These are phyloP conservation scores for Sarocladiaceae sp. DNA, from an alignment of 2,329 filamentous ascomycete genomes.

Conservation along the genomic window DNA sequence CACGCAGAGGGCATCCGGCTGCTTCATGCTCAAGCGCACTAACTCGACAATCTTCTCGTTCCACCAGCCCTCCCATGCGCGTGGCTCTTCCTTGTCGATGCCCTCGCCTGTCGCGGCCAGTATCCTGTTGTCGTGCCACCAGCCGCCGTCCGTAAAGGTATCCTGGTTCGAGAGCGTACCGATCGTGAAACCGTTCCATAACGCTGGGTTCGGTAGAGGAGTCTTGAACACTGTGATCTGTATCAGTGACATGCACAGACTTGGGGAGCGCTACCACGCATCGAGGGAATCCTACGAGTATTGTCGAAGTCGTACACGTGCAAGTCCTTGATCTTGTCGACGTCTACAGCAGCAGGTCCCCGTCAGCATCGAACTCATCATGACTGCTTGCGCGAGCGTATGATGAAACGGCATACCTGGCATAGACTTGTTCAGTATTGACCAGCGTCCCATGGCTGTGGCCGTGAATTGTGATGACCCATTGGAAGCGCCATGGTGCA, in stretches of 20 bases:
- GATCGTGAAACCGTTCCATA: constrained; percentile 78
- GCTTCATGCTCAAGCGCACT: constrained; percentile 71
- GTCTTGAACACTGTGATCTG: constrained; percentile 70
- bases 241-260: not conserved
- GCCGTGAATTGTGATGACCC: constrained; percentile 44
- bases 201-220: constrained; percentile 77
- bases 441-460: constrained; percentile 79
- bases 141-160: constrained; percentile 75
- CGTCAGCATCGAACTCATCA: not conserved
- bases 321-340: constrained; percentile 66
- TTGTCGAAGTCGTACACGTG: constrained; percentile 99
- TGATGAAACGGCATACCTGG: constrained; percentile 45
- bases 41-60: constrained; percentile 84
- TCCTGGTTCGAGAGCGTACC: constrained; percentile 71
- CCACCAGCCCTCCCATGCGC: constrained; percentile 92
- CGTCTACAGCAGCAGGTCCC: constrained; percentile 35
- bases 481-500: constrained; percentile 28
- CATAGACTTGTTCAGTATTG: constrained; percentile 64
- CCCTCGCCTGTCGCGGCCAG: constrained; percentile 82
- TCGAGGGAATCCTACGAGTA: constrained; percentile 54
- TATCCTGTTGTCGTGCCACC: constrained; percentile 93
- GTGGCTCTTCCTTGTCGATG: constrained; percentile 70
- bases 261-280: not conserved
- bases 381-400: no score
- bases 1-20: constrained; percentile 78